Evolutionary conservation across 495 filamentous ascomycete species (phyloP).

Genomic region (Venustampulla echinocandica): DNA sequence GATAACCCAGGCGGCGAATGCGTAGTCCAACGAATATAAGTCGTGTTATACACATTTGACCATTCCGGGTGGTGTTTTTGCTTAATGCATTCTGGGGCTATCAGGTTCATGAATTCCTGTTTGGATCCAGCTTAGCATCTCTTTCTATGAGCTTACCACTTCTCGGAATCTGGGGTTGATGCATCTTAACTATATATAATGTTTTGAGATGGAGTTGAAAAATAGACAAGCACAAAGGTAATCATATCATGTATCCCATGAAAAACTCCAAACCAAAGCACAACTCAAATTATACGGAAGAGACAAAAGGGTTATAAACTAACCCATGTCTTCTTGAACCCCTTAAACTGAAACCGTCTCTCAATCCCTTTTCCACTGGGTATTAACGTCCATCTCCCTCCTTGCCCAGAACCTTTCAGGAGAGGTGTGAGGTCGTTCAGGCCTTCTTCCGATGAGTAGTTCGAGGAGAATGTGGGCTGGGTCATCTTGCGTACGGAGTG

Average conservation of each 20-base stretch:
- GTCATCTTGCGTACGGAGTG: neutral
- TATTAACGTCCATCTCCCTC: conserved; percentile 42
- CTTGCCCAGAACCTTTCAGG: conserved; percentile 7
- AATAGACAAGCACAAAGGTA: conserved; percentile 22
- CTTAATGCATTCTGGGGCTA: conserved; percentile 46
- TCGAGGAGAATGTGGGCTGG: conserved; percentile 12
- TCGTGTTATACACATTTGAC: conserved; percentile 58
- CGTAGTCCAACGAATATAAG: conserved; percentile 64
- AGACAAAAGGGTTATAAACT: too few species aligned
- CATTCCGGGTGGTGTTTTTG: conserved; percentile 56
- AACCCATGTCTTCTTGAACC: conserved; percentile 56
- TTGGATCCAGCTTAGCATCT: neutral
- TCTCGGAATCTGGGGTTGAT: too few species aligned
- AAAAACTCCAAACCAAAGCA: too few species aligned
- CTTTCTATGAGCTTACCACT: neutral
- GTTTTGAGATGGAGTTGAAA: neutral
- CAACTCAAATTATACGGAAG: too few species aligned
- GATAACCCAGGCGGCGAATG: conserved; percentile 66
- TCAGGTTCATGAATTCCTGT: conserved; percentile 52
- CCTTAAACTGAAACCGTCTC: conserved; percentile 52
- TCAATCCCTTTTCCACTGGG: conserved; percentile 45
- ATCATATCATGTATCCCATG: too few species aligned
- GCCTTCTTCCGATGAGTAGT: conserved; percentile 11
- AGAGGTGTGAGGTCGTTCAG: conserved; percentile 8
- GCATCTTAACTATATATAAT: too few species aligned